phyloP scores from a whole-genome alignment of 2,329 filamentous ascomycete species.

The Talaromyces sp. region DNA sequence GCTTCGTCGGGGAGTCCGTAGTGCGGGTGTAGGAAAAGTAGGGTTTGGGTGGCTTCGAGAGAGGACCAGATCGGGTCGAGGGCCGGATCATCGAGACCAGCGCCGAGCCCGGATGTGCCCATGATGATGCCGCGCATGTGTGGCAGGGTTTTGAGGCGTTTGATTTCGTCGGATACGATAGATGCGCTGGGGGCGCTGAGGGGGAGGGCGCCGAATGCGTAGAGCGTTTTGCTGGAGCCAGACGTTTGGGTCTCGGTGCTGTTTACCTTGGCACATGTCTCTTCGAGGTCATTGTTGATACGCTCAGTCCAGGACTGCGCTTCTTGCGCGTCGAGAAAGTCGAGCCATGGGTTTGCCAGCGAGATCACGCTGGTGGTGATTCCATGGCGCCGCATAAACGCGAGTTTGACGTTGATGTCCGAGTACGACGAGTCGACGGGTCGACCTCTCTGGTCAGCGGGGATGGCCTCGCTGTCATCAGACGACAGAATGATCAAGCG shows the following conservation, averaged over 20 bases:
- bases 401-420: constrained; percentile 71
- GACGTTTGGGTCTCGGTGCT: background rate
- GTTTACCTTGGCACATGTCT: constrained; percentile 56
- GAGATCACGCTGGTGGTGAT: constrained; percentile 83
- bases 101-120: constrained; percentile 74
- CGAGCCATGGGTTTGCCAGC: constrained; percentile 89
- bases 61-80: constrained; percentile 69
- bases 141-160: constrained; percentile 55
- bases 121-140: constrained; percentile 82
- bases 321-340: constrained; percentile 64
- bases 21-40: constrained; percentile 85
- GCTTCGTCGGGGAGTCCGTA: constrained; percentile 79
- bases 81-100: constrained; percentile 70
- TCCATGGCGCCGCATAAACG: constrained; percentile 79
- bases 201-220: constrained; percentile 77
- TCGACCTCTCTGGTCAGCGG: constrained; percentile 56
- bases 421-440: constrained; percentile 81
- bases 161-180: constrained; percentile 59
- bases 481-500: constrained; percentile 44
- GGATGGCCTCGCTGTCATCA: constrained; percentile 37
- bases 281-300: constrained; percentile 74
- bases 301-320: constrained; percentile 59
- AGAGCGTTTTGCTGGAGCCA: constrained; percentile 62
- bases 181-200: constrained; percentile 61
- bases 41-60: constrained; percentile 58